Conservation (phyloP, 2,329 filamentous ascomycete genomes). For the Fusarium sulawesiense region DNA sequence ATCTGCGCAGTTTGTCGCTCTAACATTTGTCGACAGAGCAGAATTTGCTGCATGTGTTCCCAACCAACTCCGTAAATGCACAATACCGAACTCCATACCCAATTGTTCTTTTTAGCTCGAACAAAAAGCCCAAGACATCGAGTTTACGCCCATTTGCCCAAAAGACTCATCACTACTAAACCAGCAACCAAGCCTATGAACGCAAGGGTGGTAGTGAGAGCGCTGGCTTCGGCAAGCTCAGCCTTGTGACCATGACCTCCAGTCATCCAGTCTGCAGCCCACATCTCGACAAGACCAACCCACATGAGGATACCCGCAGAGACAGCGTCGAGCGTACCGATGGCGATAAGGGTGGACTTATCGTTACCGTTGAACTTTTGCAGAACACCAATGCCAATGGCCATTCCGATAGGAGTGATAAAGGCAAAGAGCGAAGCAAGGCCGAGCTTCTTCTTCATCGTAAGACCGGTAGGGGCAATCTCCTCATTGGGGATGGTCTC, state of each 20-base stretch:
- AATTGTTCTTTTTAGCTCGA: background rate
- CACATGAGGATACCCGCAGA: slow-evolving; percentile 82
- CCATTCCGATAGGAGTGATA: slow-evolving; percentile 83
- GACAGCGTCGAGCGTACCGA: slow-evolving; percentile 79
- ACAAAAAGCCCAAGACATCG: background rate
- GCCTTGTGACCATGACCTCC: slow-evolving; percentile 54
- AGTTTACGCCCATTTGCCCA: slow-evolving; percentile 79
- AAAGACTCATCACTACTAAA: slow-evolving; percentile 75
- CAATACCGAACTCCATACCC: slow-evolving; percentile 19
- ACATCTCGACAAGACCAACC: slow-evolving; percentile 85
- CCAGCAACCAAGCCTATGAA: slow-evolving; percentile 68
- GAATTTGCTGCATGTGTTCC: slow-evolving; percentile 7
- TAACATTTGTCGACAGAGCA: slow-evolving; percentile 1
- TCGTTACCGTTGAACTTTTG: slow-evolving; percentile 79
- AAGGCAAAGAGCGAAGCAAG: slow-evolving; percentile 74
- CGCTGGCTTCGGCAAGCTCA: slow-evolving; percentile 65
- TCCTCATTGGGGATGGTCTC: slow-evolving; percentile 36
- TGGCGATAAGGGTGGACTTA: slow-evolving; percentile 73
- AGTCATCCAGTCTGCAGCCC: slow-evolving; percentile 77
- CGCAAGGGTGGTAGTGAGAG: slow-evolving; percentile 61
- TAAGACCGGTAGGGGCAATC: slow-evolving; percentile 42
- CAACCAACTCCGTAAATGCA: slow-evolving; percentile 28
- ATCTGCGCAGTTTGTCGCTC: slow-evolving; percentile 1
- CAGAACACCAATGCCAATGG: slow-evolving; percentile 79
- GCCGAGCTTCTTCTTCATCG: slow-evolving; percentile 64